A percentile compares a stretch with the other conserved stretches of the same genome.
phyloP scores from a whole-genome alignment of 2,329 filamentous ascomycete species.

The Didymella sp. region DNA sequence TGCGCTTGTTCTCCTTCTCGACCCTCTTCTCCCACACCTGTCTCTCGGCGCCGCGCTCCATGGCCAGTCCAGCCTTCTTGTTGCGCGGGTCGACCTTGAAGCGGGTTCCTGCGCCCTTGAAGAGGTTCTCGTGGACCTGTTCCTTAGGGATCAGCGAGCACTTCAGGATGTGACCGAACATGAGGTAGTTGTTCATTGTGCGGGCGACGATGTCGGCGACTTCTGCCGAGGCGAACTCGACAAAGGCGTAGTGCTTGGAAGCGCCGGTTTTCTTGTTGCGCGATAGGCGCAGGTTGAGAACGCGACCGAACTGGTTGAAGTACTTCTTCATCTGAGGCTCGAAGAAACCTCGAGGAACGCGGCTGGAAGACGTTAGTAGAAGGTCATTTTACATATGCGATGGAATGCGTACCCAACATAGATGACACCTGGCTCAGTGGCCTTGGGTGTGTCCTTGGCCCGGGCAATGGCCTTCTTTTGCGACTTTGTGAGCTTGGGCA shows the following conservation, averaged over 20 bases:
- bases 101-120: conserved; percentile 87
- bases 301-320: conserved; percentile 89
- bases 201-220: conserved; percentile 91
- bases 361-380: conserved; percentile 52
- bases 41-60: conserved; percentile 76
- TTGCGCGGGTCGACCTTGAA: conserved; percentile 91
- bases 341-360: conserved; percentile 95
- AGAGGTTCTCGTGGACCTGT: conserved; percentile 80
- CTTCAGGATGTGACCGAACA: conserved; percentile 93
- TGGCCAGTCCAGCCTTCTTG: conserved; percentile 77
- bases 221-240: conserved; percentile 79
- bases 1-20: conserved; percentile 72
- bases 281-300: conserved; percentile 79
- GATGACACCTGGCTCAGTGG: conserved; percentile 74
- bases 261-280: conserved; percentile 91
- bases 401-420: conserved; percentile 72
- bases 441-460: conserved; percentile 58
- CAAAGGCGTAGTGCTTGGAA: conserved; percentile 92
- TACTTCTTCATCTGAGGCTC: conserved; percentile 94
- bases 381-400: background rate
- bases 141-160: conserved; percentile 79
- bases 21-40: conserved; percentile 81
- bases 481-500: conserved; percentile 38
- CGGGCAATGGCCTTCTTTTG: conserved; percentile 56
- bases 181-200: conserved; percentile 97